A percentile compares a stretch with the other conserved stretches of the same genome.
These are phyloP conservation scores for Quercus lobata DNA, from an alignment of 331 rosid genomes.

Conservation along the genomic window DNA sequence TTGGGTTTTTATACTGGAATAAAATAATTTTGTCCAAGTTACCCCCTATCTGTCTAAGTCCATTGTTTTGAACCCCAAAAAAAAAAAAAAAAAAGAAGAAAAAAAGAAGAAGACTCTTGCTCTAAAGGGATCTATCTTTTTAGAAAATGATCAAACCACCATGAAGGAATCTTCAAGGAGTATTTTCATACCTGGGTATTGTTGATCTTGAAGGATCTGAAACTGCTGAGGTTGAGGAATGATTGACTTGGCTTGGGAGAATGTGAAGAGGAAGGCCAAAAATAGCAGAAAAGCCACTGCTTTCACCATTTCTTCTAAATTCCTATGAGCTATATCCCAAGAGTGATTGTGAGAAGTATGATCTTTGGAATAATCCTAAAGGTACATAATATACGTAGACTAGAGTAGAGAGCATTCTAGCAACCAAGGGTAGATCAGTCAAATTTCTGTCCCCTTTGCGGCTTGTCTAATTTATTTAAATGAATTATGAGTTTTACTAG, in stretches of 20 bases:
- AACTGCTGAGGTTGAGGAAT: constrained; percentile 43
- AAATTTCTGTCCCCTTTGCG: neutral
- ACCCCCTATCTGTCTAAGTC: neutral
- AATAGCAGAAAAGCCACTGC: constrained; percentile 21
- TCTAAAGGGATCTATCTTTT: too few species aligned
- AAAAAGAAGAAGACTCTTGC: too few species aligned
- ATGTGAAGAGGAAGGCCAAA: constrained; percentile 24
- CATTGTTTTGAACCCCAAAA: too few species aligned
- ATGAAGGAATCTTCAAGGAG: neutral
- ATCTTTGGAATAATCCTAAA: neutral
- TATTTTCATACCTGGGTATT: constrained; percentile 34
- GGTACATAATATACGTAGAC: neutral
- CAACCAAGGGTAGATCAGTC: neutral
- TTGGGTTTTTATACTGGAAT: too few species aligned
- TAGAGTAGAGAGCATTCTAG: neutral
- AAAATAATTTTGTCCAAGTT: neutral
- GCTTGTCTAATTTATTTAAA: neutral
- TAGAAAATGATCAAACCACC: too few species aligned
- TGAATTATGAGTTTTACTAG: neutral
- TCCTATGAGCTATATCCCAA: neutral
- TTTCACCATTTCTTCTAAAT: constrained; percentile 17
- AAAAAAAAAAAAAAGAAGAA: too few species aligned
- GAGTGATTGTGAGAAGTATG: neutral
- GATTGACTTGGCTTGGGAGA: constrained; percentile 32
- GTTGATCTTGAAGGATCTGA: constrained; percentile 43